Base-by-base conservation (phyloP, 1,284 basidiomycete genomes). In the Naganishia sp. region DNA sequence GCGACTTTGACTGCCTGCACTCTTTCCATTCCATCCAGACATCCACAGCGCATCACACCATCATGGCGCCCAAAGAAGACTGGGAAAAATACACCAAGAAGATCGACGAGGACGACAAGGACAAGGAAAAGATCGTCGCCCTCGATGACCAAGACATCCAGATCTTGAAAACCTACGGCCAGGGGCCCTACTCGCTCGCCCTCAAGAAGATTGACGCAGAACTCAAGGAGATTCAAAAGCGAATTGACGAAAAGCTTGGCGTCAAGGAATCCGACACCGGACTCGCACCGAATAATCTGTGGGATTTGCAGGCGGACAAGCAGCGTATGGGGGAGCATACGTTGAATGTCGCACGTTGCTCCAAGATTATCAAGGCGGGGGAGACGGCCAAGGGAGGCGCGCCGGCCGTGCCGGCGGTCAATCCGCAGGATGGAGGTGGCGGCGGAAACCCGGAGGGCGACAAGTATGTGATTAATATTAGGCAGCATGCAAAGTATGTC, bases 401-500 rank as follows among this genome's bases (percentile, higher is more conserved):
- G 71, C 82, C 85, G 49, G 83, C 90, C 68, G 89, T 90, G 72
- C 51, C 58, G 15, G 68, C 76, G 0, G 66, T 74, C 50, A 79
- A 78, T 69, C 78, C 78, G 5, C 78, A 80, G 71, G 77, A 79
- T 65, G 78, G 78, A 4, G 79, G 77, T 2, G 77, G 78, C 13
- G 79, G 75, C 10, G 78, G 79, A 13, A 79, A 78, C 57, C 77
- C 79, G 76, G 95, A 98, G 77, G 92, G 94, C 74, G 94, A 98
- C 82, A 94, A 97, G 81, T 99, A 99, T 79, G 92, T 99, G 73
- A 99, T 99, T 81, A 97, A 97, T 79, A 94, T 99, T 81, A 97
- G 98, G 81, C 96, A 99, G 82, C 97, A 99, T 74, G 96, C 96
- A 35, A 99, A 99, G 82, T 99, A 98, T 77, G 96, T 99, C 17